A percentile compares a stretch with the other conserved stretches of the same genome.
Conservation (phyloP, 805 yeast species). For the Candida wancherniae region DNA sequence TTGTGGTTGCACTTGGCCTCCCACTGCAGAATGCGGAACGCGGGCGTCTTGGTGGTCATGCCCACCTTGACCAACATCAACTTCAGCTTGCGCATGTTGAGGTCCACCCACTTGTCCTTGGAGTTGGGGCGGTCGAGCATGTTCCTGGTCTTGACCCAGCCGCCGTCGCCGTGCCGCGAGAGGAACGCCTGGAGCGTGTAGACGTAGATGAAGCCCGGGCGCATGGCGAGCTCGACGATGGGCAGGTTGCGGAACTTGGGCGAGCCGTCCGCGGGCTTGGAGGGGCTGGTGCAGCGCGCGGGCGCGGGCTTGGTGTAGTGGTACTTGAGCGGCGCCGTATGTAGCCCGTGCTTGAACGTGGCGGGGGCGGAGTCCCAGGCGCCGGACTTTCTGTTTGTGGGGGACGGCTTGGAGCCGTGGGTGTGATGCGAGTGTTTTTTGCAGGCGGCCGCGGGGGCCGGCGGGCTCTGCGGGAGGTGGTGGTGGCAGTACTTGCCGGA, state of each 20-base stretch:
- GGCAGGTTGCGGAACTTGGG: conserved; percentile 6
- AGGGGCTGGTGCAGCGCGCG: no score
- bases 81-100: conserved; percentile 33
- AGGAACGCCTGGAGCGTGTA: conserved; percentile 44
- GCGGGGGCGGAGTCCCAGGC: no score
- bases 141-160: conserved; percentile 38
- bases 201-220: conserved; percentile 44
- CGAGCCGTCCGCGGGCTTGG: no score
- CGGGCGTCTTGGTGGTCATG: conserved; percentile 45
- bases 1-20: conserved; percentile 46
- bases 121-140: conserved; percentile 15
- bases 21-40: conserved; percentile 47
- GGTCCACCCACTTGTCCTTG: conserved; percentile 26
- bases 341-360: no score
- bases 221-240: conserved; percentile 7
- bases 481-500: conserved; percentile 12
- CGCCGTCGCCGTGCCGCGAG: conserved; percentile 19
- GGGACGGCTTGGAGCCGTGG: no score
- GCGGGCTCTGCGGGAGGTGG: conserved; percentile 8
- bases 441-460: no score
- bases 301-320: no score
- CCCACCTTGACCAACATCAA: conserved; percentile 49
- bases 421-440: no score
- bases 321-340: no score
- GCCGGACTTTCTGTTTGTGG: no score